Evolutionary conservation across 2,329 filamentous ascomycete genomes (phyloP).

Genomic region (Nemania sp.): DNA sequence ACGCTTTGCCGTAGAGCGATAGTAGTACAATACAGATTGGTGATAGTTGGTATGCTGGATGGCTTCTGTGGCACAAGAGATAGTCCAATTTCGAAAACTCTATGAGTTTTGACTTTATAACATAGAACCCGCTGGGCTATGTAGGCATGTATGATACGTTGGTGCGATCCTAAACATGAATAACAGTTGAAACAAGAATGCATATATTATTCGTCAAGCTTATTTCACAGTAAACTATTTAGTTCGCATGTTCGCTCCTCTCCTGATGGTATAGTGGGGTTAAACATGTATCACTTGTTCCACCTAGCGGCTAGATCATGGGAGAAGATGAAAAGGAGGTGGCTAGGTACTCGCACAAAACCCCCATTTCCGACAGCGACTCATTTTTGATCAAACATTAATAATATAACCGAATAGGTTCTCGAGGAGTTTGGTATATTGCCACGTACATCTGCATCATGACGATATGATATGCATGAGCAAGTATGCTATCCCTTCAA

Average conservation of each 20-base stretch:
- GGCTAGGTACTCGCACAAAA: too few species aligned
- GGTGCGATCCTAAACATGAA: neutral
- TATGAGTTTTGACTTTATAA: neutral
- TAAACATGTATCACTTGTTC: neutral
- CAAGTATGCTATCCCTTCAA: neutral
- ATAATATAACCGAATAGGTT: neutral
- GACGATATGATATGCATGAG: neutral
- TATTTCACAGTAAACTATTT: neutral
- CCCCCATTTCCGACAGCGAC: too few species aligned
- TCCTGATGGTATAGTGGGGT: conserved; percentile 9
- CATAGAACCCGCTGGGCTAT: neutral
- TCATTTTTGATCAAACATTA: too few species aligned
- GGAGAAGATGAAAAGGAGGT: neutral
- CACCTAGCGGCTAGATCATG: neutral
- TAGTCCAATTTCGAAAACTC: neutral
- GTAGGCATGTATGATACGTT: neutral
- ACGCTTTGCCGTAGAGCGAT: neutral
- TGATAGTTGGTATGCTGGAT: neutral
- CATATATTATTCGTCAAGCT: neutral
- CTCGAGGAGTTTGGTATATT: neutral
- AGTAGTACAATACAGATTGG: neutral
- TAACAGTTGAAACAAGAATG: neutral
- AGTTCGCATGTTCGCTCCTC: too few species aligned
- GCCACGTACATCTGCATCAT: neutral
- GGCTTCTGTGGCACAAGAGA: neutral